Conservation (phyloP, 768 basidiomycete species). For the Tephrocybe sp. region DNA sequence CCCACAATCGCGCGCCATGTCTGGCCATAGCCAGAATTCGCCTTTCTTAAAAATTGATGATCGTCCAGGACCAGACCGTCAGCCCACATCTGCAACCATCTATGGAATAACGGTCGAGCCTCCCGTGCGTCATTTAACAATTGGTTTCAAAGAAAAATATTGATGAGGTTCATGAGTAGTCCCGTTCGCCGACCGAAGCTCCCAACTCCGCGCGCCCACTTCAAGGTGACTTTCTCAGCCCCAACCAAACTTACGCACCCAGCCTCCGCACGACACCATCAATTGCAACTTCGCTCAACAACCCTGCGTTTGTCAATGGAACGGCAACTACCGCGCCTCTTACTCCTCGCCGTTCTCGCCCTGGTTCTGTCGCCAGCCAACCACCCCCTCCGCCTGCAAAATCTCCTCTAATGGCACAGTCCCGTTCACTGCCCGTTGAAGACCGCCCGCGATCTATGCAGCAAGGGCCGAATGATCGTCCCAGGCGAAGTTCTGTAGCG, state of each 20-base stretch:
- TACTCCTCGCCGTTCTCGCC: background rate
- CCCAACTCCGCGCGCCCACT: constrained; percentile 9
- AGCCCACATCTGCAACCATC: constrained; percentile 9
- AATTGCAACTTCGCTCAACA: background rate
- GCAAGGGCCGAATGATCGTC: background rate
- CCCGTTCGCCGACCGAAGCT: constrained; percentile 19
- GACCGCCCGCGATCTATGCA: constrained; percentile 2
- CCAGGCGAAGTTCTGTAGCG: constrained; percentile 2
- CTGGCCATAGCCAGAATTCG: constrained; percentile 2
- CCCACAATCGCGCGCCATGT: background rate
- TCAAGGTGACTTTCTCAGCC: constrained; percentile 15
- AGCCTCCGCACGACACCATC: constrained; percentile 9
- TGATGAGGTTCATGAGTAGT: constrained; percentile 10
- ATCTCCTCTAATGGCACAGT: background rate
- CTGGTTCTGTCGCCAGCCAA: constrained; percentile 7
- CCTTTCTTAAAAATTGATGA: background rate
- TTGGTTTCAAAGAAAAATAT: background rate
- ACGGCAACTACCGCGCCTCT: background rate
- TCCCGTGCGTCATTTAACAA: constrained; percentile 15
- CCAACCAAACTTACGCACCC: constrained; percentile 3
- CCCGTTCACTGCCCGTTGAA: background rate
- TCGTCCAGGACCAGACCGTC: constrained; percentile 3
- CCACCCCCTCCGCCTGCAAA: background rate
- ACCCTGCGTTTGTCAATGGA: background rate
- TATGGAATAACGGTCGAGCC: constrained; percentile 21